Evolutionary conservation across 208 protist genomes (phyloP).

Genomic region (Trypanosoma rangeli): DNA sequence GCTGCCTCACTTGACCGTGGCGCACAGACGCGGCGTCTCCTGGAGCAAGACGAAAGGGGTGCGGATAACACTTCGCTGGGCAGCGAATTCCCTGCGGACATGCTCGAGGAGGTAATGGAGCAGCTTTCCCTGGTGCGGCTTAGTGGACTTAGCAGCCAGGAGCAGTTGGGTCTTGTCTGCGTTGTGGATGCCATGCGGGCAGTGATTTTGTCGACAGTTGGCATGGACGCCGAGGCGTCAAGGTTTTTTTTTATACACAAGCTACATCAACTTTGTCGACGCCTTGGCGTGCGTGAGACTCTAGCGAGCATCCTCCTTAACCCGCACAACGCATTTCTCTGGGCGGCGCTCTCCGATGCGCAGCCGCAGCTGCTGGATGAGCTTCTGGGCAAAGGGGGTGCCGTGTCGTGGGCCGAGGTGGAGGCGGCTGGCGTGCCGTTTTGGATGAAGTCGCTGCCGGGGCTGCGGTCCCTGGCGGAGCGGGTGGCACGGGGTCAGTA

Average conservation of each 20-base stretch:
- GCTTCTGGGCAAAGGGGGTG: slow-evolving; percentile 4
- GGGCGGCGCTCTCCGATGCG: slow-evolving; percentile 26
- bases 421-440: slow-evolving; percentile 58
- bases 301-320: slow-evolving; percentile 23
- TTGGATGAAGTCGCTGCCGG: slow-evolving; percentile 58
- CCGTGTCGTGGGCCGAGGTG: slow-evolving; percentile 64
- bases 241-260: slow-evolving; percentile 72
- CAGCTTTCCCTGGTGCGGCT: slow-evolving; percentile 55
- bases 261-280: slow-evolving; percentile 55
- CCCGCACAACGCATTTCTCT: slow-evolving; percentile 40
- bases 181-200: slow-evolving; percentile 66
- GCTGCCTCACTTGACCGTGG: neutral
- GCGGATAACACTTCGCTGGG: slow-evolving; percentile 3
- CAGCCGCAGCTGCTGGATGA: slow-evolving; percentile 21
- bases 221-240: slow-evolving; percentile 72
- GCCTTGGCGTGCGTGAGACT: slow-evolving; percentile 37
- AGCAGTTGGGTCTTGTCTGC: slow-evolving; percentile 70
- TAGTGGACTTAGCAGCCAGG: slow-evolving; percentile 45
- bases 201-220: slow-evolving; percentile 40
- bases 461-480: slow-evolving; percentile 70
- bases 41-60: neutral
- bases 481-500: slow-evolving; percentile 78
- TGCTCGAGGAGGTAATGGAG: slow-evolving; percentile 48
- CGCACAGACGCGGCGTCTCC: neutral
- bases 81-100: slow-evolving; percentile 8